Conservation (phyloP, 805 yeast genomes). For the Yarrowia divulgata region DNA sequence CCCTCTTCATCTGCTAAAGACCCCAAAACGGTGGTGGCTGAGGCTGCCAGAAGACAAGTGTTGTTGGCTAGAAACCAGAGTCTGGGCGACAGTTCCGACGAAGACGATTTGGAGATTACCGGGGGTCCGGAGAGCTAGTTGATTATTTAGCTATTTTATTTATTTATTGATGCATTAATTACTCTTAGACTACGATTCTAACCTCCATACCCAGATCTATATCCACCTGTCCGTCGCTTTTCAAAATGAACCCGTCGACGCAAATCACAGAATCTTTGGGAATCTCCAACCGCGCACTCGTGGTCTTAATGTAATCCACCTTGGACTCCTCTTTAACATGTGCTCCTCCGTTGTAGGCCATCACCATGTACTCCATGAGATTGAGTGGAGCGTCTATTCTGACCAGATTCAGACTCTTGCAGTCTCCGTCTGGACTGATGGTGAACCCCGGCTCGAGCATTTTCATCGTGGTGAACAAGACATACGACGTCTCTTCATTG, state of each 20-base stretch:
- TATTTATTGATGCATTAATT: too few relatives aligned
- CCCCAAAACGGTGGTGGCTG: too few relatives aligned
- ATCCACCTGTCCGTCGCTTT: not conserved
- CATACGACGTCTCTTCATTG: conserved; percentile 11
- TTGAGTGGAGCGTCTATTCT: conserved; percentile 28
- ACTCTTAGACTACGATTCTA: not conserved
- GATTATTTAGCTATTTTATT: too few relatives aligned
- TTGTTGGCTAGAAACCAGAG: not conserved
- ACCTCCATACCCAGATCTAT: conserved; percentile 17
- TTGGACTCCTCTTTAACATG: conserved; percentile 1
- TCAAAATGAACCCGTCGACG: conserved; percentile 28
- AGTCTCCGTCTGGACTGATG: conserved; percentile 21
- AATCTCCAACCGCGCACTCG: not conserved
- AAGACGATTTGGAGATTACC: not conserved
- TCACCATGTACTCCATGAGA: conserved; percentile 34
- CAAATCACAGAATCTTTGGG: conserved; percentile 19
- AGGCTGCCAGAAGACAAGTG: not conserved
- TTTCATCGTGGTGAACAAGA: conserved; percentile 30
- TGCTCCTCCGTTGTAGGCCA: conserved; percentile 16
- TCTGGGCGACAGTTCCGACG: not conserved
- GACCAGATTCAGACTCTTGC: conserved; percentile 16
- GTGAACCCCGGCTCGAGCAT: conserved; percentile 12
- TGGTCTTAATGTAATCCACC: conserved; percentile 4
- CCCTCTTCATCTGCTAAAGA: not conserved
- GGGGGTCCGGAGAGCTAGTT: too few relatives aligned